phyloP scores from a whole-genome alignment of 192 early-diverging fungal species.

The Rhizoclosmatium globosum region DNA sequence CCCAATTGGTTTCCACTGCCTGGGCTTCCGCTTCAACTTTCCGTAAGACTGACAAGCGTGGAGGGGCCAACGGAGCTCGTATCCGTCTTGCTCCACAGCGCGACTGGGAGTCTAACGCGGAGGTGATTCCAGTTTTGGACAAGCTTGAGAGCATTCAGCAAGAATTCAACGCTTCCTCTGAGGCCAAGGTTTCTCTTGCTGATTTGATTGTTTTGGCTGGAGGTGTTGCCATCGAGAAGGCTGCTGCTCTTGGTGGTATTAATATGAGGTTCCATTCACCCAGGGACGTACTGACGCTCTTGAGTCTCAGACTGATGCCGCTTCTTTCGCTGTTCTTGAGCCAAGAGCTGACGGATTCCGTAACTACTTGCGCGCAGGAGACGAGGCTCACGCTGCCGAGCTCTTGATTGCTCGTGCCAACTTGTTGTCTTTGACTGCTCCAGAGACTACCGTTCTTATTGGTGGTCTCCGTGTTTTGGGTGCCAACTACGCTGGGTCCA shows the following conservation, averaged over 20 bases:
- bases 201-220: slow-evolving; percentile 54
- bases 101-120: slow-evolving; percentile 71
- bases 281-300: slow-evolving; percentile 31
- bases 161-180: slow-evolving; percentile 20
- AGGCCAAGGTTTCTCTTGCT: slow-evolving; percentile 76
- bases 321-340: slow-evolving; percentile 25
- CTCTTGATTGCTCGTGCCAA: slow-evolving; percentile 24
- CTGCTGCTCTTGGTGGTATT: slow-evolving; percentile 22
- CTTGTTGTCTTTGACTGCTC: slow-evolving; percentile 32
- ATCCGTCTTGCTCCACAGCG: slow-evolving; percentile 43
- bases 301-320: slow-evolving; percentile 19
- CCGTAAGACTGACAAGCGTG: slow-evolving; percentile 43
- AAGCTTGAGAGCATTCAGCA: slow-evolving; percentile 66
- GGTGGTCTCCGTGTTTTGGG: slow-evolving; percentile 41
- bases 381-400: slow-evolving; percentile 12
- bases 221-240: slow-evolving; percentile 36
- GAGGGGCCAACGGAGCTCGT: slow-evolving; percentile 48
- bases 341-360: slow-evolving; percentile 28
- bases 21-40: slow-evolving; percentile 45
- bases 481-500: slow-evolving; percentile 23
- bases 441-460: slow-evolving; percentile 35
- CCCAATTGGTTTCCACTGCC: slow-evolving; percentile 39
- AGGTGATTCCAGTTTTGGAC: slow-evolving; percentile 74
- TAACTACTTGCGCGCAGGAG: slow-evolving; percentile 4
- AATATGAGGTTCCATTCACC: slow-evolving; percentile 8